Percentiles rank a stretch among this genome's conserved stretches.
Conservation (phyloP, 352 stramenopile genomes). For the Phytophthora chlamydospora region DNA sequence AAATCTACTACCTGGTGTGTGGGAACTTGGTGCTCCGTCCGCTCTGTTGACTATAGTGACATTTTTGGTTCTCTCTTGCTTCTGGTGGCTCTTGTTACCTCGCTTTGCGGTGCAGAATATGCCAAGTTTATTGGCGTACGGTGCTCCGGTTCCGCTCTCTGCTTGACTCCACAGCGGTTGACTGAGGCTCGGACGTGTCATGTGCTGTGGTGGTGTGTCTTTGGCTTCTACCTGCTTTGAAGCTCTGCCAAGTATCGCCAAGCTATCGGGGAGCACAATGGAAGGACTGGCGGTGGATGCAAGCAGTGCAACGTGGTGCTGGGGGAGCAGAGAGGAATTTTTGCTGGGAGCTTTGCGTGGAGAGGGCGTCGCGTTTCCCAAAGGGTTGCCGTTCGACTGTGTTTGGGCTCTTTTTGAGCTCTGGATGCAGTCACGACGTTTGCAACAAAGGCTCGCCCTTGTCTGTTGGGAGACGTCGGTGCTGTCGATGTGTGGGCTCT, state of each 20-base stretch:
- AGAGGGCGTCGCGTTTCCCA: conserved; percentile 16
- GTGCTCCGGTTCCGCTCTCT: conserved; percentile 19
- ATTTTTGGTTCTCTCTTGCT: conserved; percentile 13
- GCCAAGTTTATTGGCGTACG: conserved; percentile 16
- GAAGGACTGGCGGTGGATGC: conserved; percentile 8
- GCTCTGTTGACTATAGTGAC: conserved; percentile 22
- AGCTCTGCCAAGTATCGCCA: conserved; percentile 20
- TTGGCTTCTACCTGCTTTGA: conserved; percentile 11
- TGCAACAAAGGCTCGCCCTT: conserved; percentile 79
- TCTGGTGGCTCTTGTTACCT: conserved; percentile 24
- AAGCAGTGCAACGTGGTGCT: conserved; percentile 26
- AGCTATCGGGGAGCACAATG: conserved; percentile 29
- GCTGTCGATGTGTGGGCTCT: conserved; percentile 10
- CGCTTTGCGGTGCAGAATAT: conserved; percentile 22
- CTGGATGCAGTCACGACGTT: conserved; percentile 48
- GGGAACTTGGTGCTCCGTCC: conserved; percentile 15
- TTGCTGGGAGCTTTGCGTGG: not conserved
- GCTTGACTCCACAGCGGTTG: conserved; percentile 17
- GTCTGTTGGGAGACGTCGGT: conserved; percentile 34
- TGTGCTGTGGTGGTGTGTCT: conserved; percentile 9
- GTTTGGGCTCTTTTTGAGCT: conserved; percentile 24
- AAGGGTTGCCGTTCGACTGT: conserved; percentile 43
- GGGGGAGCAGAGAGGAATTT: conserved; percentile 26
- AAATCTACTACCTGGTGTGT: conserved; percentile 6
- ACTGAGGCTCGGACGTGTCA: conserved; percentile 1